Evolutionary conservation across 106 monocot genomes (phyloP).

Genomic region (Acorus calamus): DNA sequence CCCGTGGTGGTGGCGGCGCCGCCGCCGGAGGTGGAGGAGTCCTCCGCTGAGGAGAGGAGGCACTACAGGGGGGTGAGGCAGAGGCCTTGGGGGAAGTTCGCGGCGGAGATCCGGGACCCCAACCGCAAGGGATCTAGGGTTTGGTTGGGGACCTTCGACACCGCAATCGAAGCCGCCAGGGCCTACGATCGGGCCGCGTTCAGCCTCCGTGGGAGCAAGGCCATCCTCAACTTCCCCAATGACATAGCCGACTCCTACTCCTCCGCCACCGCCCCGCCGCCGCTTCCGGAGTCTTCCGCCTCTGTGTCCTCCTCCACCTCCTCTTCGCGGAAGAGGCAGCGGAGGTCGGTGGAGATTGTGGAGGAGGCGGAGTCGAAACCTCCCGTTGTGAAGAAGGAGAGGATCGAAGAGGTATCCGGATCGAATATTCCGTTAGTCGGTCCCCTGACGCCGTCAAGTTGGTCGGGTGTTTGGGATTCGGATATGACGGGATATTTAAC

Average conservation of each 20-base stretch:
- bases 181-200: conserved; percentile 59
- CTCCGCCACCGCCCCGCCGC: neutral
- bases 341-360: too few relatives aligned
- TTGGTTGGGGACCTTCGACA: conserved; percentile 50
- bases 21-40: too few relatives aligned
- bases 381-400: neutral
- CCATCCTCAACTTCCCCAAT: conserved; percentile 62
- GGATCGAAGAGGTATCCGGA: neutral
- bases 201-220: conserved; percentile 48
- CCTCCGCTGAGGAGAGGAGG: too few relatives aligned
- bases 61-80: too few relatives aligned
- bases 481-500: too few relatives aligned
- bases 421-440: too few relatives aligned
- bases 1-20: neutral
- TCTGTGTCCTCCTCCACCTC: neutral
- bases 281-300: neutral
- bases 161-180: conserved; percentile 53
- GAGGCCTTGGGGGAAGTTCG: neutral
- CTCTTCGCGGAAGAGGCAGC: neutral
- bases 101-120: conserved; percentile 13
- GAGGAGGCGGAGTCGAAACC: neutral
- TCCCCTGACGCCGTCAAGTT: too few relatives aligned
- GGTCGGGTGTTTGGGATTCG: too few relatives aligned
- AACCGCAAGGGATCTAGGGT: conserved; percentile 27
- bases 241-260: conserved; percentile 14